Evolutionary conservation across 1,139 yeast genomes (phyloP).

Genomic region (Spencermartinsiella ligniputridi): DNA sequence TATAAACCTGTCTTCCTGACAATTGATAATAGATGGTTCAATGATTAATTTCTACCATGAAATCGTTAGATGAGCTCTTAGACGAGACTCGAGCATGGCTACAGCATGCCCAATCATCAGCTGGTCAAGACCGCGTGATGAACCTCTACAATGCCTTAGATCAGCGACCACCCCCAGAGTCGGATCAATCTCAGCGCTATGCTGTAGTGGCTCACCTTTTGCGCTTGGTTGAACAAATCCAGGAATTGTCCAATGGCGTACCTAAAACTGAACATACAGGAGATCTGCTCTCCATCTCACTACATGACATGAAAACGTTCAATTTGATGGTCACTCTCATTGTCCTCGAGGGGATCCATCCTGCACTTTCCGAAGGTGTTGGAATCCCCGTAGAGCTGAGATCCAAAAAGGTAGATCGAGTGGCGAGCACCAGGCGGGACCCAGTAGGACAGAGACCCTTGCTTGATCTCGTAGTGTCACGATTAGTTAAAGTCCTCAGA

Average conservation of each 20-base stretch:
- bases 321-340: slow-evolving; percentile 60
- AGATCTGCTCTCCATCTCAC: slow-evolving; percentile 61
- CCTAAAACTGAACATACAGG: slow-evolving; percentile 3
- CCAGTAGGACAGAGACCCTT: slow-evolving; percentile 21
- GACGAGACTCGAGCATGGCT: slow-evolving; percentile 20
- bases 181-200: slow-evolving; percentile 1
- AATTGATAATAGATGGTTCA: too few species aligned
- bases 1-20: too few species aligned
- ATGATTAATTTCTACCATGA: too few species aligned
- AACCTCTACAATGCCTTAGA: neutral
- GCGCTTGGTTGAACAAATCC: slow-evolving; percentile 12
- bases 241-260: slow-evolving; percentile 6
- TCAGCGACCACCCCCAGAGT: neutral
- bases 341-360: slow-evolving; percentile 66
- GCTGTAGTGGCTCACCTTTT: slow-evolving; percentile 11
- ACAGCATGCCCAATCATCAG: slow-evolving; percentile 1
- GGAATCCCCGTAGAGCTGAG: slow-evolving; percentile 68
- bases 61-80: slow-evolving; percentile 14
- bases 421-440: slow-evolving; percentile 26
- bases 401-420: slow-evolving; percentile 19
- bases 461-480: slow-evolving; percentile 37
- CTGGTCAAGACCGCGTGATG: neutral
- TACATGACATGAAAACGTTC: slow-evolving; percentile 77
- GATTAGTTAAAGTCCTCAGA: slow-evolving; percentile 48
- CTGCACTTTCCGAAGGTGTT: slow-evolving; percentile 51